Percentiles rank a stretch among this genome's conserved stretches.
phyloP scores from a whole-genome alignment of 768 basidiomycete species.

The Tylopilus sp. region DNA sequence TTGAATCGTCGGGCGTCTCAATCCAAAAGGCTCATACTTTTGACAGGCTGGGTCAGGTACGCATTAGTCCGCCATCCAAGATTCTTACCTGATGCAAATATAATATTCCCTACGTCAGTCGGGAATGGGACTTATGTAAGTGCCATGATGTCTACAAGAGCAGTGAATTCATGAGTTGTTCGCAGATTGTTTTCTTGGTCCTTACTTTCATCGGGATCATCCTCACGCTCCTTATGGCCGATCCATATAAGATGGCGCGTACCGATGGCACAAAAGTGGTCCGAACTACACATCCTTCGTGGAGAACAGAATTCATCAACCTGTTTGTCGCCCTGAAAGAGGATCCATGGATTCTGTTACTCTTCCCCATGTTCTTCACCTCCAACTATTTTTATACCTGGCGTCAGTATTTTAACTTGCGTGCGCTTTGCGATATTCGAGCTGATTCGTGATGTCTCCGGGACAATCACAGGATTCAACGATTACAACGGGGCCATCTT shows the following conservation, averaged over 20 bases:
- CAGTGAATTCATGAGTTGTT: neutral
- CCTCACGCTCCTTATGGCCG: conserved; percentile 64
- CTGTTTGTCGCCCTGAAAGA: conserved; percentile 64
- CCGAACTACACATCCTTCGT: conserved; percentile 61
- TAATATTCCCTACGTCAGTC: conserved; percentile 39
- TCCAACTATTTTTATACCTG: conserved; percentile 86
- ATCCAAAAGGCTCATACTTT: neutral
- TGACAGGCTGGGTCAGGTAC: conserved; percentile 30
- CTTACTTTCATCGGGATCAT: conserved; percentile 65
- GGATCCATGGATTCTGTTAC: conserved; percentile 69
- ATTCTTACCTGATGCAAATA: neutral
- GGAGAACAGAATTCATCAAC: conserved; percentile 69
- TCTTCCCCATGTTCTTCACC: conserved; percentile 84
- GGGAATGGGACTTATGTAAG: conserved; percentile 80
- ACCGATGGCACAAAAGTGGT: conserved; percentile 69
- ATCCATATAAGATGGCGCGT: conserved; percentile 71
- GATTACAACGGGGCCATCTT: conserved; percentile 76
- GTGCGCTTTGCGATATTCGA: neutral
- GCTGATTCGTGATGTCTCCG: neutral
- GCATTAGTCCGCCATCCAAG: neutral
- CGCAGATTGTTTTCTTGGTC: conserved; percentile 73
- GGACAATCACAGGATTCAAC: conserved; percentile 62
- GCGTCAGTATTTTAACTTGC: conserved; percentile 45
- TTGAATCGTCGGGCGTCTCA: neutral
- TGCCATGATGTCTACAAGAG: conserved; percentile 28